These are phyloP conservation scores for Nicotiana sylvestris DNA, from an alignment of 257 asterid genomes.

Conservation along the genomic window DNA sequence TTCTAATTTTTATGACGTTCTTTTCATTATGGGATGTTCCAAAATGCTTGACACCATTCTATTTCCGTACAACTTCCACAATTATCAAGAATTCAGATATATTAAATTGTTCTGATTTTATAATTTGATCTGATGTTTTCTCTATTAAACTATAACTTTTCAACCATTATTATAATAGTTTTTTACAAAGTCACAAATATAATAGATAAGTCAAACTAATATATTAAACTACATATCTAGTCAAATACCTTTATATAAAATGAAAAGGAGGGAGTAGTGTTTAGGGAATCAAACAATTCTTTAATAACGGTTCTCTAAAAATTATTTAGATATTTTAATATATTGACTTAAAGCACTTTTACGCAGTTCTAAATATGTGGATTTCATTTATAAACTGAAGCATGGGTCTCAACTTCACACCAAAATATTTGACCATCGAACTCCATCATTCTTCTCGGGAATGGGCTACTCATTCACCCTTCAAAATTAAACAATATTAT, in stretches of 20 bases:
- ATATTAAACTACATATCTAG: neutral
- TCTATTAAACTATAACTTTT: neutral
- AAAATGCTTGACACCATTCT: neutral
- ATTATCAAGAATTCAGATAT: slow-evolving; percentile 1
- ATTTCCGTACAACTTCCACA: neutral
- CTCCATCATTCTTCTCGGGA: neutral
- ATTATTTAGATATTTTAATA: neutral
- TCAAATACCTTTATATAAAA: neutral
- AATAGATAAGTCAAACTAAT: neutral
- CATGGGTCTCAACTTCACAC: neutral
- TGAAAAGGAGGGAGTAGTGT: neutral
- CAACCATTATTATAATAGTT: neutral
- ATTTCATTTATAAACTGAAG: no score
- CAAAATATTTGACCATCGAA: neutral
- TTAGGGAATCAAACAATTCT: neutral
- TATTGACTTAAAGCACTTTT: neutral
- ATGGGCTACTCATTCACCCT: neutral
- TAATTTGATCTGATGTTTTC: neutral
- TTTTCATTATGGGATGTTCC: neutral
- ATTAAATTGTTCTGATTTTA: neutral
- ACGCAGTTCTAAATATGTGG: neutral
- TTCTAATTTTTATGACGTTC: neutral
- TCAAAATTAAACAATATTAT: neutral
- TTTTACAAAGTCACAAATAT: neutral
- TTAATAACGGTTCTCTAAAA: neutral